Base-by-base conservation (phyloP, 108 stramenopile species). In the Nannochloropsis oceanica region DNA sequence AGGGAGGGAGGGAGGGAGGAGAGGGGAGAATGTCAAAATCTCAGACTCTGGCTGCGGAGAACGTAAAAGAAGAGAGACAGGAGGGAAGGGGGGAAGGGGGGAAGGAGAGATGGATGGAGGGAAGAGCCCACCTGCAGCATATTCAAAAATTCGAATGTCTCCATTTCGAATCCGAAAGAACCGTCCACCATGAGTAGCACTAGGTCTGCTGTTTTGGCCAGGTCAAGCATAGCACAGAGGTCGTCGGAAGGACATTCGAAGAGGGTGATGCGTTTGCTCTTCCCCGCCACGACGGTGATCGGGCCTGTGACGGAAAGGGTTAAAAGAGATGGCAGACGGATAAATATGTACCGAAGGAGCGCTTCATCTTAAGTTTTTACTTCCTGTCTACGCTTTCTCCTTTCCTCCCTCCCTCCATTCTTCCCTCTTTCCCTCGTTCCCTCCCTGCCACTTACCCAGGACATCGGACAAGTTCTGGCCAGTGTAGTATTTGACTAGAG, bases 111-210 rank as follows among this genome's bases (percentile, higher is more conserved):
- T 7, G 59, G 59, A 73, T 7, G 59, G 59, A 73, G 59, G 59
- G 59, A 73, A 5, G 34, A 34, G 5, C 34, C 34, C 14, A 95
- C 92, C 92, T 99, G 99, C 82, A 99, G 90, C 44, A 98, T 93
- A 90, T 97, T 98, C 18, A 99, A 91, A 86, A 97, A 98, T 91
- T 99, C 99, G 83, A 99, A 99, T 25, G 96, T 96, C 79, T 98
- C 97, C 97, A 99, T 98, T 91, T 99, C 99, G 86, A 99, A 98
- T 0, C 99, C 99, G 87, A 96, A 98, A 86, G 95, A 96, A 59
- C 97, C 97, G 91, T 99, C 99, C 27, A 99, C 96, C 44, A 95
- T 94, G 13, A 99, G 88, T 42, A 99, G 88, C 12, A 98, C 97
- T 8, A 99, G 90, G 87, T 99, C 99, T 13, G 98, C 97, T 13